A percentile compares a stretch with the other conserved stretches of the same genome.
Evolutionary conservation across 2,329 filamentous ascomycete genomes (phyloP).

Genomic region (Myotisia sp.): DNA sequence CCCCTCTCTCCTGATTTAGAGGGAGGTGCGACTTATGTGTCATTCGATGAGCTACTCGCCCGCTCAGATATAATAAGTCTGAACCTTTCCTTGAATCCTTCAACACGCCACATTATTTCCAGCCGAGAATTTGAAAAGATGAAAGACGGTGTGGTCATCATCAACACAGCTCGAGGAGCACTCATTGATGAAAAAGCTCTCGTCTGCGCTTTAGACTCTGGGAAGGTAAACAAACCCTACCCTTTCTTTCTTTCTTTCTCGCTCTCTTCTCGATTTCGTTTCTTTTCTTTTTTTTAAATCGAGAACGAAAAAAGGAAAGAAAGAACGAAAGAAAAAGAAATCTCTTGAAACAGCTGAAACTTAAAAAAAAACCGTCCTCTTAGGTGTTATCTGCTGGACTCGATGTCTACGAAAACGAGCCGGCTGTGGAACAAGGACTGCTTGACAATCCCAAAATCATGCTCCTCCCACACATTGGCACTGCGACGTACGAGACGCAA

Average conservation of each 20-base stretch:
- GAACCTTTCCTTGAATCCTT: slow-evolving; percentile 32
- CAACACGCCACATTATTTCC: slow-evolving; percentile 34
- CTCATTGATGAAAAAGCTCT: slow-evolving; percentile 33
- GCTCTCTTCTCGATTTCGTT: background rate
- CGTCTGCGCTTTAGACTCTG: slow-evolving; percentile 30
- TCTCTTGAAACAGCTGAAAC: slow-evolving; percentile 3
- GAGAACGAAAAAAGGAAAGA: background rate
- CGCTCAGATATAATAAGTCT: slow-evolving; percentile 33
- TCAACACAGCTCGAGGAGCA: slow-evolving; percentile 23
- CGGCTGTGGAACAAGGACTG: slow-evolving; percentile 34
- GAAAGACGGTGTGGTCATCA: slow-evolving; percentile 23
- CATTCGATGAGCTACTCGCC: slow-evolving; percentile 34
- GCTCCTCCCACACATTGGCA: slow-evolving; percentile 47
- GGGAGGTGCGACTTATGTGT: slow-evolving; percentile 30
- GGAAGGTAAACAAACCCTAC: slow-evolving; percentile 31
- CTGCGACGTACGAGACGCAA: slow-evolving; percentile 46
- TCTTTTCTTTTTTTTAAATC: background rate
- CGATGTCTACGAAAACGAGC: slow-evolving; percentile 36
- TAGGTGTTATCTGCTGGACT: slow-evolving; percentile 31
- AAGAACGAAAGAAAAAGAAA: background rate
- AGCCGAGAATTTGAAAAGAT: slow-evolving; percentile 29
- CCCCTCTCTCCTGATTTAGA: slow-evolving; percentile 29
- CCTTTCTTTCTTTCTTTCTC: background rate
- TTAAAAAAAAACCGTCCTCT: background rate
- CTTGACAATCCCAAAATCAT: slow-evolving; percentile 34